Conservation (phyloP, 345 rosid genomes). For the Pugionium cornutum region DNA sequence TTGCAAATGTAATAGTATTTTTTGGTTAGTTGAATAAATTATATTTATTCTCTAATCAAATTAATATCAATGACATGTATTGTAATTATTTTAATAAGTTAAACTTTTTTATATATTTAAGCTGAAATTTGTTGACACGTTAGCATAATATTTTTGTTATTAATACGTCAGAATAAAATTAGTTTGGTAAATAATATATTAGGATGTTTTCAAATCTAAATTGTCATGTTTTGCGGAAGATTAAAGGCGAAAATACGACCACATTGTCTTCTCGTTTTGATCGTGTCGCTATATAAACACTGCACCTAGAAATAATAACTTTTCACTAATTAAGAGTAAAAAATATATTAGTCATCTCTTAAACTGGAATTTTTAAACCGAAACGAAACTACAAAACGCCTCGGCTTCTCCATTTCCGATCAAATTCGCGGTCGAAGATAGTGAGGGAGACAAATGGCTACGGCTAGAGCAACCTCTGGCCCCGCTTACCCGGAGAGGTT, state of each 20-base stretch:
- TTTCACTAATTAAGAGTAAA: not conserved
- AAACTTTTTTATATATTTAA: too few species aligned
- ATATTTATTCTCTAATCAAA: too few species aligned
- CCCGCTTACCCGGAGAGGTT: constrained; percentile 96
- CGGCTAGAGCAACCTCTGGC: constrained; percentile 90
- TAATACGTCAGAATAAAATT: too few species aligned
- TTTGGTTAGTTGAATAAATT: too few species aligned
- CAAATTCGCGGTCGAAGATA: constrained; percentile 34
- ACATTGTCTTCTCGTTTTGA: not conserved
- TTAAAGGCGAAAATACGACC: not conserved
- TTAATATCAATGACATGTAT: too few species aligned
- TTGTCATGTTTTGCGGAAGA: constrained; percentile 2
- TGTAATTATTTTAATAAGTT: too few species aligned
- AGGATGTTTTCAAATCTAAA: not conserved
- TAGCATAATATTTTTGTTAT: too few species aligned
- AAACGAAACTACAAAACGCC: constrained; percentile 31
- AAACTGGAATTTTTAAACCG: constrained; percentile 30
- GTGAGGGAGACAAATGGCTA: constrained; percentile 43
- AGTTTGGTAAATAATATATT: too few species aligned
- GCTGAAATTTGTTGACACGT: too few species aligned
- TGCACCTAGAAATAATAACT: not conserved
- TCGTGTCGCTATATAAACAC: constrained; percentile 24
- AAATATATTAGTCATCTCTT: not conserved
- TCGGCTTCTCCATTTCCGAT: constrained; percentile 33
- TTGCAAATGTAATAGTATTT: too few species aligned